These are phyloP conservation scores for Oryza meridionalis DNA, from an alignment of 176 grass and related monocot genomes.

Conservation along the genomic window DNA sequence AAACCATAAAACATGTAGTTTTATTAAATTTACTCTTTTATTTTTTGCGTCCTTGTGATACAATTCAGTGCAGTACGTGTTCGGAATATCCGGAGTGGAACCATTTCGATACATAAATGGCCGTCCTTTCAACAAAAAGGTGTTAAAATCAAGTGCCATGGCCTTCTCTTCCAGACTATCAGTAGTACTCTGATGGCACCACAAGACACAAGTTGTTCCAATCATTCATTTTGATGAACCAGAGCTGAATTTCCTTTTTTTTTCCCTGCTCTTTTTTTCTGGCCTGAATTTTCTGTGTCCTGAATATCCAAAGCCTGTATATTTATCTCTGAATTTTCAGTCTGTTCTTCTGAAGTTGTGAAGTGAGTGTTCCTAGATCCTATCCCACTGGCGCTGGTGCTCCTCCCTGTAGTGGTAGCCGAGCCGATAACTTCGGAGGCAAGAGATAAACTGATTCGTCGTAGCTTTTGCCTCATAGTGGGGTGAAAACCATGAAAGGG, in stretches of 20 bases:
- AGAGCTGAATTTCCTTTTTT: not conserved
- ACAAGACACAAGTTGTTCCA: not conserved
- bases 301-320: not conserved
- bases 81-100: slow-evolving; percentile 33
- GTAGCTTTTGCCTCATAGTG: slow-evolving; percentile 29
- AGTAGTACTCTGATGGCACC: not conserved
- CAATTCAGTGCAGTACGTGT: not conserved
- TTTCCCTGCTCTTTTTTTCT: not conserved
- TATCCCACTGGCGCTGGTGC: slow-evolving; percentile 1
- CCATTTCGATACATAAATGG: slow-evolving; percentile 21
- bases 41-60: not conserved
- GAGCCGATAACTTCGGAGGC: slow-evolving; percentile 50
- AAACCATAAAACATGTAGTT: no score
- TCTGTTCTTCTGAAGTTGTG: not conserved
- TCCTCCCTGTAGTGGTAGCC: not conserved
- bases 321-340: not conserved
- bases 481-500: slow-evolving; percentile 30
- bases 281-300: not conserved
- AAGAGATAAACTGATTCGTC: slow-evolving; percentile 41
- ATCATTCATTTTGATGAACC: not conserved
- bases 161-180: slow-evolving; percentile 11
- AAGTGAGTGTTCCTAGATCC: slow-evolving; percentile 15
- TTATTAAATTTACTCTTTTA: no score
- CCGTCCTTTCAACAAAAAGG: slow-evolving; percentile 29
- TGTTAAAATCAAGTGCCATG: not conserved